Evolutionary conservation across 2,329 filamentous ascomycete genomes (phyloP), one percentile per base, ranked within the genome.

Genomic region (Corniculantispora saksenae): DNA sequence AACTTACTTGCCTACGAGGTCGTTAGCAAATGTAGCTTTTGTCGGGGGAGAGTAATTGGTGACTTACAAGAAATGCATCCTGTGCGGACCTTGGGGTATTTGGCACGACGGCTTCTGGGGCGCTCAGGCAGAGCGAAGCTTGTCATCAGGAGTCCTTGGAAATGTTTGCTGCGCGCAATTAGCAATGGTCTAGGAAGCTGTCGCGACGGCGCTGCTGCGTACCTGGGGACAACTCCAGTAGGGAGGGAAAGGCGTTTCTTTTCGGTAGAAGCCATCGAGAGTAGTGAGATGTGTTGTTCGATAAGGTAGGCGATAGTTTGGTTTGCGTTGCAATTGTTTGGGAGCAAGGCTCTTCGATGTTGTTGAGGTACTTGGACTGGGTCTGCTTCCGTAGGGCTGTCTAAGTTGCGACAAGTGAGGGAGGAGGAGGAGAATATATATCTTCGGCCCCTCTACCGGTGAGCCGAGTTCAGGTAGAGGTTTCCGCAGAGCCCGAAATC

Each of bases 1-100:
- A 12, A 23, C 71, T 70, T 61, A 74, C 72, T 74, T 74, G 72
- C 73, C 73, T 74, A 32, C 8, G 8, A 7, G n/a, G 6, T 10
- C 9, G 47, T 67, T 58, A 68, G 19, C n/a, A 13, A 40, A 19
- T 8, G 10, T 6, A 0, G 17, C 19, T 35, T 35, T 9, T 12
- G 2, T 10, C 23, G 15, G 29, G 23, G 15, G 13, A 32, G 29
- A 40, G n/a, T n/a, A 12, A 40, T 17, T 19, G 45, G 23, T 15
- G 21, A 72, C 74, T 73, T 66, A 76, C 74, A 76, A 61, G 73
- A 73, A 27, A 73, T 66, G 62, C 74, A 75, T 10, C 74, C 73
- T 15, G 74, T 75, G 23, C 73, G 68, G 7, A 75, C 74, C 59
- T 75, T 75, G 62, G 73, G 69, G 23, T 70, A 72, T 54, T 73